Evolutionary conservation across 345 rosid genomes (phyloP), one percentile per base, ranked within the genome.

Genomic region (Abelmoschus esculentus): DNA sequence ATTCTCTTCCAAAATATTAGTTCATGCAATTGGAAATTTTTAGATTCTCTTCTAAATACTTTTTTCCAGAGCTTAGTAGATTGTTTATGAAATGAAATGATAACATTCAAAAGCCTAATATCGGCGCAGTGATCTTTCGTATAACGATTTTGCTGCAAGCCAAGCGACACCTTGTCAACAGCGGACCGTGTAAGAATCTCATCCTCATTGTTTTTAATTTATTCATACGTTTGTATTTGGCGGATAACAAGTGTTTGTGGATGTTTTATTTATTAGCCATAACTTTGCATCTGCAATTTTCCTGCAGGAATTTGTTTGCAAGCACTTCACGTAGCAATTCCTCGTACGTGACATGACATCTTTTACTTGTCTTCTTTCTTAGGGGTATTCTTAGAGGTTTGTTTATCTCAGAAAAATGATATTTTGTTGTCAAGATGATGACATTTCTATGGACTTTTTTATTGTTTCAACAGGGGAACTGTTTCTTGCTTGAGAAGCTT

Each of bases 231-330:
- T 56, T 7, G 1, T 59, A 7, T 13, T 32, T 50, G 19, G 54
- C 5, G 15, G 54, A n/a, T 1, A 13, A n/a, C 15, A n/a, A 29
- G 36, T 32, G 42, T 59, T 12, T 29, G 17, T 60, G 44, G 22
- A 32, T 60, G 5, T 14, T 31, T 60, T 38, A 31, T 31, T 32
- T 7, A 32, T 17, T 15, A 60, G 22, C 64, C 12, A 60, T 32
- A 11, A 14, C 12, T 60, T 60, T 4, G 14, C 18, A 54, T 19
- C 19, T 54, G 12, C 32, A 38, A 12, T 36, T 18, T 52, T 52
- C 11, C 50, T 59, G 2, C 63, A 83, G 87, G 73, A 83, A 83
- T 77, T 71, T 83, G 65, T 83, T 83, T 44, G 76, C 76, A 18
- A 75, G 80, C 77, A 75, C 69, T 3, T 77, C 81, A 1, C 42